Percentiles rank a stretch among this genome's conserved stretches.
These are phyloP conservation scores for Aureobasidium sp. DNA, from an alignment of 2,329 filamentous ascomycete species.

Conservation along the genomic window DNA sequence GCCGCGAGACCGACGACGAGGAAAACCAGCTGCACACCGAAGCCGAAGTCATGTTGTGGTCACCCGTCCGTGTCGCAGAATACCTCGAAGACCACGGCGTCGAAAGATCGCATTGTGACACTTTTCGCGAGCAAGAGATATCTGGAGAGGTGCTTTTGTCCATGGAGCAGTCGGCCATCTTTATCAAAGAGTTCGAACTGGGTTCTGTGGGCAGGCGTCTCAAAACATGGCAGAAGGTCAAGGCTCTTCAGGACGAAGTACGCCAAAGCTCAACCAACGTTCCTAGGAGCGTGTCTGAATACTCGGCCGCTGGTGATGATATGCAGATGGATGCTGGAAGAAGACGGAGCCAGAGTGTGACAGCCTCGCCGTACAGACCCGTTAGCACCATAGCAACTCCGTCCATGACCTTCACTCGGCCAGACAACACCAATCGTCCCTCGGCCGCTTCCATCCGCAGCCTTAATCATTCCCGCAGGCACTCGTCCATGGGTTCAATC, in stretches of 20 bases:
- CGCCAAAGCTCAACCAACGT: slow-evolving; percentile 46
- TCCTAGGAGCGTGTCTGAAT: slow-evolving; percentile 31
- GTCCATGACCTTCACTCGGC: slow-evolving; percentile 20
- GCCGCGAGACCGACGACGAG: slow-evolving; percentile 92
- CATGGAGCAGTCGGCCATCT: slow-evolving; percentile 92
- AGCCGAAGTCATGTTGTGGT: slow-evolving; percentile 72
- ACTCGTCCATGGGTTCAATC: slow-evolving; percentile 74
- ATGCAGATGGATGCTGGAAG: slow-evolving; percentile 34
- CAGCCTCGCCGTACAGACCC: neutral
- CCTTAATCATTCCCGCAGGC: slow-evolving; percentile 73
- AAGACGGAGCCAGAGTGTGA: slow-evolving; percentile 31
- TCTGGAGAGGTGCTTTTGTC: slow-evolving; percentile 84
- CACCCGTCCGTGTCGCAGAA: slow-evolving; percentile 72
- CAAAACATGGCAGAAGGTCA: slow-evolving; percentile 96
- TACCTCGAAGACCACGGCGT: slow-evolving; percentile 80
- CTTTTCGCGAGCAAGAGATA: slow-evolving; percentile 94
- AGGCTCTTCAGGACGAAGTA: slow-evolving; percentile 80
- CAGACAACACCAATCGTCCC: slow-evolving; percentile 24
- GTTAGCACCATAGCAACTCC: neutral
- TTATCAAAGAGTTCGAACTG: slow-evolving; percentile 91
- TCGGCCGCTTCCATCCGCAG: slow-evolving; percentile 28
- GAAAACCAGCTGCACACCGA: slow-evolving; percentile 62
- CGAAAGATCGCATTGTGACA: slow-evolving; percentile 82
- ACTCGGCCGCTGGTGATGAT: slow-evolving; percentile 29
- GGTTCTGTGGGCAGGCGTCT: slow-evolving; percentile 82